Evolutionary conservation across 129 eudicot species (phyloP).

Genomic region (Flaveria ramosissima): DNA sequence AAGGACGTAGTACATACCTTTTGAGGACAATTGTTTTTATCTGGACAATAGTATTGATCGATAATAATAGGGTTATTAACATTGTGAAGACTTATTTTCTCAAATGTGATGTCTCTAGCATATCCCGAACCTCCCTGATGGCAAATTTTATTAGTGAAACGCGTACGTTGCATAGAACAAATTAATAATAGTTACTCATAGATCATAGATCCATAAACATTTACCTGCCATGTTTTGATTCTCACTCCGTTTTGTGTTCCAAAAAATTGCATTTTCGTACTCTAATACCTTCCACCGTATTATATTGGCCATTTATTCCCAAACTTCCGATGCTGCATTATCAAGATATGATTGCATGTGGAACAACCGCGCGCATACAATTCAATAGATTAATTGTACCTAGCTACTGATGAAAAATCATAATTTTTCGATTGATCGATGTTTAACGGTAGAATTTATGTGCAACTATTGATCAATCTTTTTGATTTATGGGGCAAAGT

Average conservation of each 20-base stretch:
- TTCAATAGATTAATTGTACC: too few species aligned
- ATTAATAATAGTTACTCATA: neutral
- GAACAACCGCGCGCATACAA: too few species aligned
- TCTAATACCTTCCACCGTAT: constrained; percentile 34
- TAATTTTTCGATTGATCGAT: too few species aligned
- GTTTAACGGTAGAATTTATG: neutral
- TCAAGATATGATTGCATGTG: neutral
- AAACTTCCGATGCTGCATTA: constrained; percentile 56
- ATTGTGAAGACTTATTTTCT: constrained; percentile 30
- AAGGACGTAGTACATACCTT: neutral
- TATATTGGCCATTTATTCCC: constrained; percentile 36
- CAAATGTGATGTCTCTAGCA: constrained; percentile 46
- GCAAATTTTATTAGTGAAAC: neutral
- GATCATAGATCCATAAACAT: neutral
- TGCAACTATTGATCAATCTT: too few species aligned
- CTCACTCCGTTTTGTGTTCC: constrained; percentile 53
- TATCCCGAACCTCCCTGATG: constrained; percentile 56
- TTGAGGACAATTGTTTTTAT: constrained; percentile 3
- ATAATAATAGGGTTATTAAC: constrained; percentile 56
- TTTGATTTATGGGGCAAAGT: too few species aligned
- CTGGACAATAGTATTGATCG: constrained; percentile 50
- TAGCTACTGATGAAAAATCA: too few species aligned
- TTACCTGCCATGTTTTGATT: constrained; percentile 81
- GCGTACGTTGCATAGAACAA: neutral
- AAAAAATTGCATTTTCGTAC: constrained; percentile 33